These are phyloP conservation scores for Jaapia argillacea DNA, from an alignment of 768 basidiomycete species.

Conservation along the genomic window DNA sequence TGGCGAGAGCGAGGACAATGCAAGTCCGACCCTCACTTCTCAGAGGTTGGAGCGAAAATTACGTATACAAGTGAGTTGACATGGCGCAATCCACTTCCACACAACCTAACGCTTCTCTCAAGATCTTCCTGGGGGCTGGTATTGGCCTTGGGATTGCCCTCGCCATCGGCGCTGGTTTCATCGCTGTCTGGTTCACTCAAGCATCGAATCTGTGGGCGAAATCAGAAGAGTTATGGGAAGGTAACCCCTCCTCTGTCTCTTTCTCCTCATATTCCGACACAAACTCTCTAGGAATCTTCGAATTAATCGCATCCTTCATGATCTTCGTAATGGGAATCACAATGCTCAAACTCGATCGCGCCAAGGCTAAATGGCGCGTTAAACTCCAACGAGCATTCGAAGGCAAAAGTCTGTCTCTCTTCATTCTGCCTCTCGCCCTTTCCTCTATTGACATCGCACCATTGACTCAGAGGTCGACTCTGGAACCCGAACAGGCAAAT, in stretches of 20 bases:
- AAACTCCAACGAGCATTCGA: conserved; percentile 79
- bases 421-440: neutral
- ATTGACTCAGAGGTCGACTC: conserved; percentile 31
- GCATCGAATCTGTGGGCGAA: conserved; percentile 76
- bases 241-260: conserved; percentile 27
- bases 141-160: conserved; percentile 72
- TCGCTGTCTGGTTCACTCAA: conserved; percentile 92
- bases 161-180: conserved; percentile 84
- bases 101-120: neutral
- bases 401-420: conserved; percentile 33
- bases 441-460: neutral
- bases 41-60: conserved; percentile 30
- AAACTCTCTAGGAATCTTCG: conserved; percentile 45
- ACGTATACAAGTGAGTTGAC: conserved; percentile 52
- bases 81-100: neutral
- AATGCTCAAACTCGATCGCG: conserved; percentile 92
- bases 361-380: conserved; percentile 89
- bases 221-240: conserved; percentile 91
- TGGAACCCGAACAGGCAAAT: conserved; percentile 52
- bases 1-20: conserved; percentile 1
- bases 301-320: conserved; percentile 64
- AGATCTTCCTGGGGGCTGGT: conserved; percentile 72
- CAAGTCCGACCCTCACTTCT: conserved; percentile 3
- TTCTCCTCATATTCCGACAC: neutral
- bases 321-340: conserved; percentile 91